These are phyloP conservation scores for Amesomyces nigricolor DNA, from an alignment of 2,329 filamentous ascomycete genomes.

Conservation along the genomic window DNA sequence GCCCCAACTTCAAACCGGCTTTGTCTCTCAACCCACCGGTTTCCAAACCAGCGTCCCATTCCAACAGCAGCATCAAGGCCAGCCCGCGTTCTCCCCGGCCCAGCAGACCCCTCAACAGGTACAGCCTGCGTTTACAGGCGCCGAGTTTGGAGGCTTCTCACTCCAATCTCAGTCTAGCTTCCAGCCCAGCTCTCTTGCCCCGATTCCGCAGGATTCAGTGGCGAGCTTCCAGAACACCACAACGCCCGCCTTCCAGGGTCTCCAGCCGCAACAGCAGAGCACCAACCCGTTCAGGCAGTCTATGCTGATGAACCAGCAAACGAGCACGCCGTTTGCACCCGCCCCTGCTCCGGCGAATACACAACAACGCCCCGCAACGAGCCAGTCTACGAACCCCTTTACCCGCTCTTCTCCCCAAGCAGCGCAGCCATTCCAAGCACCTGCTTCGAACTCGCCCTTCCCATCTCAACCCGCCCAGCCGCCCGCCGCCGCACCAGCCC, in stretches of 20 bases:
- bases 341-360: slow-evolving; percentile 3
- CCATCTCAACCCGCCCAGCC: slow-evolving; percentile 37
- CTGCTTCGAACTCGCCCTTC: slow-evolving; percentile 38
- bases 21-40: slow-evolving; percentile 36
- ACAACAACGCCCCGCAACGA: slow-evolving; percentile 38
- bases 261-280: slow-evolving; percentile 50
- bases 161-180: slow-evolving; percentile 60
- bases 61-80: slow-evolving; percentile 31
- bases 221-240: slow-evolving; percentile 46
- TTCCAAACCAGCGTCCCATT: slow-evolving; percentile 40
- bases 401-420: slow-evolving; percentile 57
- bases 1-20: slow-evolving; percentile 39
- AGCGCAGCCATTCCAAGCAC: slow-evolving; percentile 34
- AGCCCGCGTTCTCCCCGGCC: slow-evolving; percentile 31
- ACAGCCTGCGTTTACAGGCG: slow-evolving; percentile 55
- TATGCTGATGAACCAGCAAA: slow-evolving; percentile 61
- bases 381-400: slow-evolving; percentile 79
- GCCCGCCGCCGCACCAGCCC: slow-evolving; percentile 31
- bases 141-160: slow-evolving; percentile 78
- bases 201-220: slow-evolving; percentile 54
- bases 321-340: slow-evolving; percentile 24
- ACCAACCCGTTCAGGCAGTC: slow-evolving; percentile 96
- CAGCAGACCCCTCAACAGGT: slow-evolving; percentile 39
- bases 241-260: slow-evolving; percentile 38
- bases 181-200: slow-evolving; percentile 46